Base-by-base conservation (phyloP, 2,329 filamentous ascomycete genomes). In the Pseudogymnoascus sp. region DNA sequence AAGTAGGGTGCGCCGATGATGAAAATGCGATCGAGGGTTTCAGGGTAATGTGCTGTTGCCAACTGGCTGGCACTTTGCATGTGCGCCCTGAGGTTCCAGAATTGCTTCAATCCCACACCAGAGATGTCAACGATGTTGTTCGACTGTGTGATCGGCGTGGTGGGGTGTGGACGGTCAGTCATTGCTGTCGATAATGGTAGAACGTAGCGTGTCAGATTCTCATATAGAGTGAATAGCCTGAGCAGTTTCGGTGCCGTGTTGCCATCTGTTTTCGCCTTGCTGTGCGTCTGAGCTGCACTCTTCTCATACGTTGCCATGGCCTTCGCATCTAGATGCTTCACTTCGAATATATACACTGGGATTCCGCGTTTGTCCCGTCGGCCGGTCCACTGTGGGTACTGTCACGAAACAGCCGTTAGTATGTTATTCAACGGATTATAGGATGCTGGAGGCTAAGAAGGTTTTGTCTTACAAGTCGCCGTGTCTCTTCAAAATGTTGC, bases 351-450 rank as follows among this genome's bases (percentile, higher is more conserved):
- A 76, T 95, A 97, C 69, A 97, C 83, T 6, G 93, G 93, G 66
- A 96, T 96, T 68, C 93, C 93, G 69, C 92, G 89, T 69, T 86
- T 89, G 77, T 97, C 93, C 69, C 93, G 86, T 68, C 92, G 89
- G 63, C 93, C 93, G 18, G 91, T 96, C 90, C 92, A 97, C 85
- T 96, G 91, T 23, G 93, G 92, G 73, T 96, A 96, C 89, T 93
- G 71, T 42, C 37, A 50, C 64, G 46, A 50, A 63, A 37, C 44
- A 50, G 62, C 28, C 16, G 62, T 68, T 69, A 65, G 64, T 62
- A 67, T 72, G 62, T 72, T 65, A 37, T 28, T 28, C 18, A 63
- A 56, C 65, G 46, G 46, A 21, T 10, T 62, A 50, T 36, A 18
- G 16, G 28, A 56, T 21, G 28, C 18, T 56, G 62, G n/a, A 31